Evolutionary conservation across 2,329 filamentous ascomycete genomes (phyloP).

Genomic region (Trichophyton benhamiae): DNA sequence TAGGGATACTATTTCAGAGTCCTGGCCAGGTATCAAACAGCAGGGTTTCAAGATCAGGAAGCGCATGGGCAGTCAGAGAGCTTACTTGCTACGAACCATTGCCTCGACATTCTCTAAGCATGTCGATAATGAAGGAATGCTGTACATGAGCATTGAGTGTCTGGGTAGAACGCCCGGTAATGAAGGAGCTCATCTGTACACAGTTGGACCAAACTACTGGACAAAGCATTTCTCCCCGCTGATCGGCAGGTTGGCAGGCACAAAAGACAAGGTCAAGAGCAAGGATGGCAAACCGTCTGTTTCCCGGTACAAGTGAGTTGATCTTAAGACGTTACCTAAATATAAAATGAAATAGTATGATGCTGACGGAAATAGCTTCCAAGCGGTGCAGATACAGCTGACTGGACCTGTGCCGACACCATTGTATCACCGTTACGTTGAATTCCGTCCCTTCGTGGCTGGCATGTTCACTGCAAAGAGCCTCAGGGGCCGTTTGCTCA

Average conservation of each 20-base stretch:
- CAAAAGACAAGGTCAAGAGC: constrained; percentile 52
- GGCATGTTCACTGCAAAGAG: constrained; percentile 74
- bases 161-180: constrained; percentile 58
- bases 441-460: constrained; percentile 81
- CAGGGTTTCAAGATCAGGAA: constrained; percentile 64
- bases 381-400: constrained; percentile 83
- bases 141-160: constrained; percentile 65
- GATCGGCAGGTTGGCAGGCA: constrained; percentile 68
- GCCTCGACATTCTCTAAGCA: constrained; percentile 50
- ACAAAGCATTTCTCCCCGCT: constrained; percentile 79
- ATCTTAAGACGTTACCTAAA: not conserved
- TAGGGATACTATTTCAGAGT: constrained; percentile 41
- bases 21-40: constrained; percentile 57
- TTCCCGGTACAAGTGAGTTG: constrained; percentile 62
- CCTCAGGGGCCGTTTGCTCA: constrained; percentile 64
- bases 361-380: constrained; percentile 50
- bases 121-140: constrained; percentile 54
- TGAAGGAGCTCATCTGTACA: constrained; percentile 60
- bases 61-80: constrained; percentile 72
- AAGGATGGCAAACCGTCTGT: constrained; percentile 43
- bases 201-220: constrained; percentile 62
- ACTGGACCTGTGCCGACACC: constrained; percentile 65
- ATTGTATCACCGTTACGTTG: constrained; percentile 84
- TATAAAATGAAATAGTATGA: not conserved
- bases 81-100: constrained; percentile 61